Percentiles rank a stretch among this genome's conserved stretches.
phyloP scores from a whole-genome alignment of 2,329 filamentous ascomycete genomes.

The Penicillium olsonii region DNA sequence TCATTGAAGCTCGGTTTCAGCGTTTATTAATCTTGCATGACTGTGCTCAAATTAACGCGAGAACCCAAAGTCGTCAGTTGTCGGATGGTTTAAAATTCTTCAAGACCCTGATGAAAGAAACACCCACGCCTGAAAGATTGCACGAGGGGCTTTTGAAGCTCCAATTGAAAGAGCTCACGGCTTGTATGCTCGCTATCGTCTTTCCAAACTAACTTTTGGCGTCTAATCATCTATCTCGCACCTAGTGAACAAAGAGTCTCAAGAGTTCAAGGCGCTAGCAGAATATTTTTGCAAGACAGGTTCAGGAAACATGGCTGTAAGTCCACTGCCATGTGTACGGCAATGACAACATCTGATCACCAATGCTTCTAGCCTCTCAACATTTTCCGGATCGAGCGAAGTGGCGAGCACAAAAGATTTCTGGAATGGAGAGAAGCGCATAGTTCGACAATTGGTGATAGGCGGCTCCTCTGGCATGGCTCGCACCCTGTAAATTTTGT shows the following conservation, averaged over 20 bases:
- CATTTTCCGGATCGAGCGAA: not conserved
- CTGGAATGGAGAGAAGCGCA: not conserved
- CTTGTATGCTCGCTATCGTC: not conserved
- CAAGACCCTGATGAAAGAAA: not conserved
- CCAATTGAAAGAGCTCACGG: not conserved
- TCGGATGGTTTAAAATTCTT: not conserved
- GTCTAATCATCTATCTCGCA: not conserved
- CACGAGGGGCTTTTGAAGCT: not conserved
- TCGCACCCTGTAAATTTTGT: not conserved
- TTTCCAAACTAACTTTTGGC: not conserved
- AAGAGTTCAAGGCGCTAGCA: not conserved
- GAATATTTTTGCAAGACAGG: not conserved
- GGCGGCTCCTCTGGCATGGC: not conserved
- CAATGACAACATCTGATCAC: not conserved
- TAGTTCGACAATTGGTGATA: not conserved
- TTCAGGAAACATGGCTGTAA: too few species aligned
- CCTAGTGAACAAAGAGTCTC: not conserved
- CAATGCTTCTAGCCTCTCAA: not conserved
- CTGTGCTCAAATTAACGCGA: too few species aligned
- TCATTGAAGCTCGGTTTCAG: not conserved
- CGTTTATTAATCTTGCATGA: not conserved
- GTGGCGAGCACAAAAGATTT: not conserved
- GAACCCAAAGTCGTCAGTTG: too few species aligned
- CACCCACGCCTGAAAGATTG: not conserved
- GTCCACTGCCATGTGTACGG: too few species aligned